phyloP scores from a whole-genome alignment of 2,329 filamentous ascomycete genomes.

The Aspergillus texensis region DNA sequence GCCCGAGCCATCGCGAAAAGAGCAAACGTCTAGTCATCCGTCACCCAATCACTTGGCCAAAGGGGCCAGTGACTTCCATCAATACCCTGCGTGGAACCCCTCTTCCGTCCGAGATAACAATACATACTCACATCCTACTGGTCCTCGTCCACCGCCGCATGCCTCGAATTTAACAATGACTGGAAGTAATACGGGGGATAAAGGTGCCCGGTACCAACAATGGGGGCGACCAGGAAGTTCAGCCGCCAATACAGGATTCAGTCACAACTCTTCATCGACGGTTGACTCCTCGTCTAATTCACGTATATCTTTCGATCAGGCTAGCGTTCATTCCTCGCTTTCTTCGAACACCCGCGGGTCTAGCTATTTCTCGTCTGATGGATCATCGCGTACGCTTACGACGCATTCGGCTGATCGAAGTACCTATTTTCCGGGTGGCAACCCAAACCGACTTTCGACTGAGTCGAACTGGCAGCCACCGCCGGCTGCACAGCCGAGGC shows the following conservation, averaged over 20 bases:
- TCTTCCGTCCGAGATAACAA: conserved; percentile 52
- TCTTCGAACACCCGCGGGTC: conserved; percentile 62
- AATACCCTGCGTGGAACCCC: conserved; percentile 76
- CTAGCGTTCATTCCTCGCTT: conserved; percentile 64
- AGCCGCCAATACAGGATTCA: conserved; percentile 54
- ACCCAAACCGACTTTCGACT: conserved; percentile 34
- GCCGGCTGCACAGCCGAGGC: conserved; percentile 31
- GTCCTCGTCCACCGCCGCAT: conserved; percentile 62
- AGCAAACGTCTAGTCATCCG: conserved; percentile 79
- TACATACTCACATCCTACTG: conserved; percentile 60
- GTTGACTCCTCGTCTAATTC: conserved; percentile 56
- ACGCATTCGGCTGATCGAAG: conserved; percentile 40
- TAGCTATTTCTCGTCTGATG: conserved; percentile 60
- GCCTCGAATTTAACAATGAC: conserved; percentile 64
- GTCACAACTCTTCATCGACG: conserved; percentile 62
- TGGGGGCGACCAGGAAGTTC: conserved; percentile 68
- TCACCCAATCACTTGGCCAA: conserved; percentile 84
- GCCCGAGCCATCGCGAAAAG: conserved; percentile 64
- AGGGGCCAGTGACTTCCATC: conserved; percentile 76
- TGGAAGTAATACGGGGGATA: conserved; percentile 70
- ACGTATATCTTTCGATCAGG: conserved; percentile 64
- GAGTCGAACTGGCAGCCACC: conserved; percentile 32
- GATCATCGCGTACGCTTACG: conserved; percentile 48
- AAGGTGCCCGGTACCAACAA: conserved; percentile 73
- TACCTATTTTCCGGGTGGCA: conserved; percentile 27